Conservation (phyloP, 371 early-diverging fungal genomes). For the Amoeboradix gromovi region DNA sequence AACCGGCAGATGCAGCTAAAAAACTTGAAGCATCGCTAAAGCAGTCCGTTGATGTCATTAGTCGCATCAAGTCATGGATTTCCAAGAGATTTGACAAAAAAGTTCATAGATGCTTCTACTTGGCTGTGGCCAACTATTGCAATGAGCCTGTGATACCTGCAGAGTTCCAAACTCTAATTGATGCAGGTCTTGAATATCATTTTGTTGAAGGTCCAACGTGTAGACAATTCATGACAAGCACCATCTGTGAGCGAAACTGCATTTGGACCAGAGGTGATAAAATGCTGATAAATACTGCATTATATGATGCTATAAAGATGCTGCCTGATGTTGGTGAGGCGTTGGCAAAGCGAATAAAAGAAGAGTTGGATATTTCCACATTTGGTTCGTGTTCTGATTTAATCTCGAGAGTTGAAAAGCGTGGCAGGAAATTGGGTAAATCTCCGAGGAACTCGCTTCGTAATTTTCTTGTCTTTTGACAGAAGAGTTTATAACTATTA, state of each 20-base stretch:
- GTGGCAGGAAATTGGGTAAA: no score
- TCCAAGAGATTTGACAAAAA: background rate
- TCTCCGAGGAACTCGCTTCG: no score
- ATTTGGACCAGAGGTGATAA: background rate
- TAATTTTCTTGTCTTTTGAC: no score
- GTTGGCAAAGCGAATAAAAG: background rate
- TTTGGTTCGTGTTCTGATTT: background rate
- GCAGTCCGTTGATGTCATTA: background rate
- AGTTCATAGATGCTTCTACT: background rate
- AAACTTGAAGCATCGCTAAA: background rate
- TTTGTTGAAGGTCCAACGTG: background rate
- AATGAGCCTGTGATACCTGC: background rate
- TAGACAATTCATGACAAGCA: background rate
- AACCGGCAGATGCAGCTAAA: no score
- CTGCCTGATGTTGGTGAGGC: background rate
- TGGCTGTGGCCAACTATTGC: background rate
- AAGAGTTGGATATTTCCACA: background rate
- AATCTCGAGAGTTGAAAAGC: no score
- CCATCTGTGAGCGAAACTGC: background rate
- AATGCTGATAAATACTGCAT: background rate
- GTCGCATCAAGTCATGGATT: background rate
- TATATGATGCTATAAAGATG: background rate
- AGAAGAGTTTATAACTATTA: no score
- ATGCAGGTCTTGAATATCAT: background rate
- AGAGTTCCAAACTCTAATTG: background rate